Base-by-base conservation (phyloP, 306 rosid species). In the Senna siamea region DNA sequence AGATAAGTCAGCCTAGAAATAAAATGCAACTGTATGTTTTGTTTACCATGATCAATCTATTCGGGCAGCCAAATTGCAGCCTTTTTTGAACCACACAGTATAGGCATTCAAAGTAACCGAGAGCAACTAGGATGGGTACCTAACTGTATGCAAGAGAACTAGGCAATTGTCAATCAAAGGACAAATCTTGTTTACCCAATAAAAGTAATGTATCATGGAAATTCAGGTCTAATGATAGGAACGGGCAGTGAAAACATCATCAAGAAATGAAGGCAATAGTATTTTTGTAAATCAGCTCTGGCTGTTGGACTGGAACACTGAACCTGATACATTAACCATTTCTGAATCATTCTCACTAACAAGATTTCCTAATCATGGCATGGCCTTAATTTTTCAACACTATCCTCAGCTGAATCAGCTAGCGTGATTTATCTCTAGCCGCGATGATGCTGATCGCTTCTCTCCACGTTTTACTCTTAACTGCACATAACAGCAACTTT, bases 1-100 rank as follows among this genome's bases (percentile, higher is more conserved):
- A 66, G 74, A 76, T 5, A 73, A 79, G n/a, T 79, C 68, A 47
- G 19, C 79, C 57, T 76, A 72, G 60, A 76, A 35, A 7, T 41
- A 3, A 1, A 7, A 14, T 41, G 37, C 12, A 66, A 20, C n/a
- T 7, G 11, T 40, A 40, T 1, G 10, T 8, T 35, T 38, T 4
- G 9, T 22, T 53, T 1, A 26, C 3, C 11, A 5, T 56, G 57
- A 18, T 18, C 26, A 52, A 52, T 6, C 7, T 2, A 47, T n/a
- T 1, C 2, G 5, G 32, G 62, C 62, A 28, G 32, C 17, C 62
- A 56, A 28, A 28, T 28, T 26, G 52, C 47, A 63, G n/a, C n/a
- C n/a, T n/a, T n/a, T n/a, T n/a, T n/a, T n/a, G n/a, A n/a, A n/a
- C n/a, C n/a, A 18, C 52, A 5, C 1, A 35, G 17, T 17, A 14